Base-by-base conservation (phyloP, 176 grass and related monocot genomes). In the Hordeum marinum region DNA sequence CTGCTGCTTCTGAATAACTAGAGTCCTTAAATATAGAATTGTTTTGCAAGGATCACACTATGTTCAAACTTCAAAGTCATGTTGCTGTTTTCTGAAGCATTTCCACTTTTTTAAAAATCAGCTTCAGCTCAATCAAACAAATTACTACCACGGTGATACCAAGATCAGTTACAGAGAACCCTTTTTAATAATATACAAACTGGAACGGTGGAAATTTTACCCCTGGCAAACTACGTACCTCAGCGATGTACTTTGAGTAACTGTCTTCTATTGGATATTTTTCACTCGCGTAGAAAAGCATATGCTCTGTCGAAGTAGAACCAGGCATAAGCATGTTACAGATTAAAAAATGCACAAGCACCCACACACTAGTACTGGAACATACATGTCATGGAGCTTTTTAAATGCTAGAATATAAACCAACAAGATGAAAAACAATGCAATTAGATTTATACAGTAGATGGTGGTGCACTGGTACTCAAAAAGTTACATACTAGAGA, bases 281-380 rank as follows among this genome's bases (percentile, higher is more conserved):
- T 86, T 98, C 91, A 11, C 96, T 98, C 14, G 96, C 93, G 75
- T 94, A 98, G 88, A 98, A 98, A 23, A 98, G 85, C 96, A 98
- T 98, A 85, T 98, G 96, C 78, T 98, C 96, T 94, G 81, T 31
- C 88, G 81, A 77, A 96, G 43, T 62, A 66, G n/a, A 80, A 89
- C 15, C 24, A 62, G 25, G 74, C 41, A 82, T 32, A 66, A 50
- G 17, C 24, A 46, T 7, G 7, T 69, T 50, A 62, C 50, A 4
- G 29, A 84, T 54, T 4, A 46, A 63, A 70, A 40, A 78, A 72
- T 78, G 46, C 58, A 80, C 59, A 87, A 57, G 48, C 42, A 34
- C 58, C n/a, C 20, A 81, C 61, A 57, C 25, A 34, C 9, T 73
- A 75, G 57, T 67, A 77, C 32, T 37, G 60, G 31, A 85, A 77